These are phyloP conservation scores for Neoarthrinium moseri DNA, from an alignment of 2,329 filamentous ascomycete genomes.

Conservation along the genomic window DNA sequence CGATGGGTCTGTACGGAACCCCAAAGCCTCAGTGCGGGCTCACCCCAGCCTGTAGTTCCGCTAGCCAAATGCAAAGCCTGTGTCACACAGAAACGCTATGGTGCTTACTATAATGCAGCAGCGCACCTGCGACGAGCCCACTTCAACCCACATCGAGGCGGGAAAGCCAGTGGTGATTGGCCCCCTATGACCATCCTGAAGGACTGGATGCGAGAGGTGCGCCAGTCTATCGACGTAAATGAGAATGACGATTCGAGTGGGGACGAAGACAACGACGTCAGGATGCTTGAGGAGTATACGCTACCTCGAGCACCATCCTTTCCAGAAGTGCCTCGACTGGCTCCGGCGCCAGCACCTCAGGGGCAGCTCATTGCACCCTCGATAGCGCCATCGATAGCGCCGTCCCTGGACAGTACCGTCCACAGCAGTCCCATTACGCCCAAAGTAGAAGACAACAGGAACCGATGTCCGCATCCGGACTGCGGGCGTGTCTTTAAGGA, in stretches of 20 bases:
- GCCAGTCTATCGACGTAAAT: slow-evolving; percentile 45
- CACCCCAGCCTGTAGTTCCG: slow-evolving; percentile 49
- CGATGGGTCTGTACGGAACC: slow-evolving; percentile 57
- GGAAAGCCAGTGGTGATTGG: slow-evolving; percentile 59
- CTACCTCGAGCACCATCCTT: slow-evolving; percentile 27
- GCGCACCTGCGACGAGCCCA: slow-evolving; percentile 58
- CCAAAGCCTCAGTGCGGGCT: slow-evolving; percentile 30
- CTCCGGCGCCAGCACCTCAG: slow-evolving; percentile 27
- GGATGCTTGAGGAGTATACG: slow-evolving; percentile 49
- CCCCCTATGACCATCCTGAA: slow-evolving; percentile 56
- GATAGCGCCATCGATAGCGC: slow-evolving; percentile 28
- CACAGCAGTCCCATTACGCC: slow-evolving; percentile 29
- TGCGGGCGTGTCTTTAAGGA: slow-evolving; percentile 89
- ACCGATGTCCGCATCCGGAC: slow-evolving; percentile 75
- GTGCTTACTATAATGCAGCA: slow-evolving; percentile 59
- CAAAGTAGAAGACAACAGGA: slow-evolving; percentile 30
- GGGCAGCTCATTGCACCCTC: slow-evolving; percentile 30
- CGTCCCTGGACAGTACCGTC: slow-evolving; percentile 30
- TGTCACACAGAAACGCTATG: slow-evolving; percentile 55
- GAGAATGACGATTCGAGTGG: slow-evolving; percentile 49
- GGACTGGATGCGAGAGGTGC: slow-evolving; percentile 61
- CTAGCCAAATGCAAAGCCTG: slow-evolving; percentile 57
- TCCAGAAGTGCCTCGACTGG: slow-evolving; percentile 30
- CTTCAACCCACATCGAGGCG: slow-evolving; percentile 54
- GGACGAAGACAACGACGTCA: slow-evolving; percentile 47